Base-by-base conservation (phyloP, 805 yeast genomes). In the Teunomyces funiuensis region DNA sequence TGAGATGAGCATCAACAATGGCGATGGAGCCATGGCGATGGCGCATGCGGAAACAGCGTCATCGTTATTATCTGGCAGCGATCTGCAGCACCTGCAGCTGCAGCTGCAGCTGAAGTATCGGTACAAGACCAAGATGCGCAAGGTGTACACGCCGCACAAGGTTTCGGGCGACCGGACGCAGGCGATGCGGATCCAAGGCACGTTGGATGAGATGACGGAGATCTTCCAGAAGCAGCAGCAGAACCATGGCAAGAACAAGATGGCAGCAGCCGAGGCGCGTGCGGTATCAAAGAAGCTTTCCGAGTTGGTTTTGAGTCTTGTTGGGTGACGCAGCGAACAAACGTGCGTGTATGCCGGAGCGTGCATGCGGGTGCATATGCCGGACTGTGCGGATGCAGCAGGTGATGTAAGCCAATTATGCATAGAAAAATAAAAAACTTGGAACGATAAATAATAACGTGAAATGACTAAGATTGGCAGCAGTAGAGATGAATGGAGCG, bases 81-180 rank as follows among this genome's bases (percentile, higher is more conserved):
- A 28, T 7, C 7, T 22, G 25, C n/a, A 22, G 17, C 16, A n/a
- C 31, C 26, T 3, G 8, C 20, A 3, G 29, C 4, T 15, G 29
- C 15, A 11, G 10, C 29, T 14, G 16, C 16, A 4, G 19, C 29
- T 19, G 25, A 42, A 45, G 18, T 50, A 49, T 33, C 48, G 55
- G 20, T 69, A 66, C 51, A 62, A 62, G 39, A 67, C 72, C 3
- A 57, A 62, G 5, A 61, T 67, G 28, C 58, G 55, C 41, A 70
- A 68, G 51, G 53, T 71, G 5, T 69, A 51, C 44, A 55, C 71
- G 1, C 72, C 72, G 2, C 42, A 42, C 11, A 61, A 58, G 41
- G 64, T 57, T 31, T 47, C 55, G 7, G 73, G 72, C 1, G 60
- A 70, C 47, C 45, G 47, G 36, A 64, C 60, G 18, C 37, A 46